Evolutionary conservation across 2,329 filamentous ascomycete genomes (phyloP), one percentile per base, ranked within the genome.

Genomic region (Neonectria magnoliae): DNA sequence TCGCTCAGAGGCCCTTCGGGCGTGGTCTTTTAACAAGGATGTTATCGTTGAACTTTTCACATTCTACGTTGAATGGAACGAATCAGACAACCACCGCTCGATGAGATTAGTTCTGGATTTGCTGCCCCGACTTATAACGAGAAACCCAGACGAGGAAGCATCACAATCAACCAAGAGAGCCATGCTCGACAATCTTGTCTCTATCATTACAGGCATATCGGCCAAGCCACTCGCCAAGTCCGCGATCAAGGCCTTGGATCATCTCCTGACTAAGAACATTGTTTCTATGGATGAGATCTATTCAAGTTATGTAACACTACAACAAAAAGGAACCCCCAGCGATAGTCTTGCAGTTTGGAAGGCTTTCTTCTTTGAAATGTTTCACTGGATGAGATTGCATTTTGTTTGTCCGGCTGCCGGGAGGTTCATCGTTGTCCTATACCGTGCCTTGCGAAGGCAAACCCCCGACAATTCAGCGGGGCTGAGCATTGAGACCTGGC

Each of bases 191-290:
- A 84, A 80, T 5, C 82, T 90, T 7, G 73, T 91, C 16, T 84
- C 86, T 2, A 87, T 90, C 14, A 84, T 92, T 45, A 83, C 85
- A 22, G 84, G 87, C 61, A 83, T 87, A 64, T 88, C 88, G 36
- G 83, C 88, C 16, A 89, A 87, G 67, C 85, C 89, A 10, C 82
- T 90, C 56, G 88, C 89, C 44, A 93, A 93, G 75, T 91, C 91
- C 38, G 87, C 90, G 7, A 85, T 93, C 65, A 89, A 90, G 72
- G 86, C 86, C 16, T 79, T 93, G 41, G 88, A 91, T 52, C 85
- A 90, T 71, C 86, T 93, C 61, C 74, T 93, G 4, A 80, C 83
- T 52, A 93, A 91, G 75, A 80, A 82, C 2, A 81, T 90, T 13
- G 78, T 91, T 27, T 80, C 79, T 71, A 71, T 85, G 60, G 74